Base-by-base conservation (phyloP, 2,329 filamentous ascomycete species). In the Ceratocystis cubensis region DNA sequence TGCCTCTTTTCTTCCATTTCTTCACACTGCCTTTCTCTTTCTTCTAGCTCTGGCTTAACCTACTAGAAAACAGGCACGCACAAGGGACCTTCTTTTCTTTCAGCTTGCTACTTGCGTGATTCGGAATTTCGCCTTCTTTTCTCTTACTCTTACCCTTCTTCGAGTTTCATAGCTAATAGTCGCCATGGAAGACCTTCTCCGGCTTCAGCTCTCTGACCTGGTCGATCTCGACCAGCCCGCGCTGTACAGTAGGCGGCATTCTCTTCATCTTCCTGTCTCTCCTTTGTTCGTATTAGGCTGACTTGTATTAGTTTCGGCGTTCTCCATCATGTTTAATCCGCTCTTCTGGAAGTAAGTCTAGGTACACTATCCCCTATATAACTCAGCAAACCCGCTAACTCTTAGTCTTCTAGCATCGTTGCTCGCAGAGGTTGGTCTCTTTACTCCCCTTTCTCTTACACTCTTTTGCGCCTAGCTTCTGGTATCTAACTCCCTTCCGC, bases 291-390 rank as follows among this genome's bases (percentile, higher is more conserved):
- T 69, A 28, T 10, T 25, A 56, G 25, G 25, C 50, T 56, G 50
- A 56, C 50, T 30, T 15, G 13, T 25, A 67, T 67, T 71, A 96
- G 92, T 94, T 71, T 89, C 91, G 71, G 89, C 87, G 61, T 82
- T 81, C 66, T 84, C 89, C 65, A 96, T 99, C 77, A 82, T 87
- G 62, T 97, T 99, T 78, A 99, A 99, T 77, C 94, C 94, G 25
- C 87, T 94, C n/a, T 97, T 96, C 77, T 99, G 94, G 94, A 99
- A 99, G 92, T 96, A 82, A 81, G 89, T 82, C 65, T 8, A 48
- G 6, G n/a, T 50, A 4, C 25, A 17, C 50, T 7, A 25, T 15
- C 25, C 15, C 57, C 6, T 61, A 66, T 70, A 77, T 80, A 73
- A 80, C 73, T 13, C 37, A 13, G 37, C 10, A 41, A 4, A 41